Conservation (phyloP, 345 rosid species). For the Balakata baccata region DNA sequence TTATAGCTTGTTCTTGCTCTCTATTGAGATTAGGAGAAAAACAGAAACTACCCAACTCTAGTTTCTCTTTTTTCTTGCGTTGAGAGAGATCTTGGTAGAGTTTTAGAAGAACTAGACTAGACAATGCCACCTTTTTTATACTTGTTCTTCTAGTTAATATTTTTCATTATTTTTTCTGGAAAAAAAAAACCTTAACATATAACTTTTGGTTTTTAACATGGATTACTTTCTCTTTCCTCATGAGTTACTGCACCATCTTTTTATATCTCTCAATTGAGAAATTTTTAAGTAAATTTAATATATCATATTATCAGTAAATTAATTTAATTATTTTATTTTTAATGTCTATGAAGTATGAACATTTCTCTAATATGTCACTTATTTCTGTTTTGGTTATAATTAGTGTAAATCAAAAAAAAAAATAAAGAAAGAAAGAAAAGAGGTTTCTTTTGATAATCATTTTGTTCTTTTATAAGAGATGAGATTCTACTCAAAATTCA, state of each 20-base stretch:
- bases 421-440: constrained; percentile 4
- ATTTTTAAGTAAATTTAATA: no score
- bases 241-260: constrained; percentile 33
- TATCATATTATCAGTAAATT: no score
- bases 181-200: neutral
- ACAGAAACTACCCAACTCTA: neutral
- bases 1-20: constrained; percentile 14
- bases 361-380: constrained; percentile 19
- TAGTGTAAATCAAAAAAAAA: constrained; percentile 12
- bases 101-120: constrained; percentile 33
- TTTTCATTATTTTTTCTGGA: constrained; percentile 1
- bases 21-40: constrained; percentile 8
- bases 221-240: neutral
- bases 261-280: constrained; percentile 32
- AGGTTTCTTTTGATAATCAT: constrained; percentile 17
- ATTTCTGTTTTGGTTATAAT: constrained; percentile 22
- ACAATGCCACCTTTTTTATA: constrained; percentile 44
- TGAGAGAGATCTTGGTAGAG: constrained; percentile 21
- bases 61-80: neutral
- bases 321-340: no score
- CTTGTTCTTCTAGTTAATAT: constrained; percentile 21
- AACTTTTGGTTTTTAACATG: constrained; percentile 1
- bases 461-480: constrained; percentile 13
- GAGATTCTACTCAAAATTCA: no score
- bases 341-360: no score